phyloP scores from a whole-genome alignment of 1,139 yeast genomes.

The Magnusiomyces clavatus region DNA sequence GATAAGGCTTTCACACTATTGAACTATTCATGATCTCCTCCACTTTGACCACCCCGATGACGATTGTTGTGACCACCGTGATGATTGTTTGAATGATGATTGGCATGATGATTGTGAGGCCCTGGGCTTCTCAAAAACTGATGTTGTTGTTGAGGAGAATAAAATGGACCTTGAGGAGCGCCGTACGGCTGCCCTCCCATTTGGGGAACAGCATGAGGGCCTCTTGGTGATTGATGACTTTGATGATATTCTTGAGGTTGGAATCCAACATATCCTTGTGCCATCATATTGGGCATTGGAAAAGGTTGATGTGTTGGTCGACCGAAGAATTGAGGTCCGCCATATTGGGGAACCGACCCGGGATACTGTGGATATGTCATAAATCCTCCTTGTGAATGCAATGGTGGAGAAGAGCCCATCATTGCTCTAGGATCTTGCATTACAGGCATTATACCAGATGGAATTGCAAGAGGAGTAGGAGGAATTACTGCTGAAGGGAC shows the following conservation, averaged over 20 bases:
- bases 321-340: constrained; percentile 19
- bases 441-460: constrained; percentile 19
- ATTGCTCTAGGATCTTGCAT: constrained; percentile 23
- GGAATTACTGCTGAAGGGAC: constrained; percentile 17
- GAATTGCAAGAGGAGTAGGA: constrained; percentile 11
- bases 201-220: constrained; percentile 13
- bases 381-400: constrained; percentile 22
- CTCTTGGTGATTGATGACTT: constrained; percentile 11
- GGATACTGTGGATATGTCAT: constrained; percentile 22
- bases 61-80: constrained; percentile 3
- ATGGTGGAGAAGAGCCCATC: constrained; percentile 22
- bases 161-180: neutral
- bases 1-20: neutral
- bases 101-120: neutral
- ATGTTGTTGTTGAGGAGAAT: constrained; percentile 11
- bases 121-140: constrained; percentile 7
- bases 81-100: constrained; percentile 4
- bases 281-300: constrained; percentile 10
- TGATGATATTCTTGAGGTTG: constrained; percentile 10
- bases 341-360: constrained; percentile 16
- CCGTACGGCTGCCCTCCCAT: constrained; percentile 5
- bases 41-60: neutral
- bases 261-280: constrained; percentile 10
- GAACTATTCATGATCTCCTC: neutral
- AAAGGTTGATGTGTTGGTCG: constrained; percentile 19